A percentile compares a stretch with the other conserved stretches of the same genome.
Conservation (phyloP, 2,329 filamentous ascomycete species). For the Sphaerulina vaccinii region DNA sequence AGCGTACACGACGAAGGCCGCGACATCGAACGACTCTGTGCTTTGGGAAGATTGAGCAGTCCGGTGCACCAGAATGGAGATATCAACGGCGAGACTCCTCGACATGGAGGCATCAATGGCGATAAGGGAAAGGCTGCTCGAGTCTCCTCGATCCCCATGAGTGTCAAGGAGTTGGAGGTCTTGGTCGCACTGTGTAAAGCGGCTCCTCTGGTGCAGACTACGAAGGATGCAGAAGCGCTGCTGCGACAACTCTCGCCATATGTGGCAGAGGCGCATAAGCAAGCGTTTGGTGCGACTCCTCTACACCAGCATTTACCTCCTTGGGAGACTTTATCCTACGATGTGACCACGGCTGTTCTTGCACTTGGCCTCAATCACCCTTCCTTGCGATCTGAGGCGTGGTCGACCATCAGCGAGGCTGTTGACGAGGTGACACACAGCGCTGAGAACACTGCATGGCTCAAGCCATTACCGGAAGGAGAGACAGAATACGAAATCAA, state of each 20-base stretch:
- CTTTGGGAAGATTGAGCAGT: slow-evolving; percentile 25
- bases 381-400: slow-evolving; percentile 64
- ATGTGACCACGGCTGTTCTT: slow-evolving; percentile 78
- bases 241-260: slow-evolving; percentile 79
- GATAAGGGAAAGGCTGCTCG: slow-evolving; percentile 9
- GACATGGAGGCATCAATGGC: slow-evolving; percentile 23
- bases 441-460: slow-evolving; percentile 52
- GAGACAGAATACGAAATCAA: slow-evolving; percentile 25
- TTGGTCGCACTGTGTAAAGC: slow-evolving; percentile 89
- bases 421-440: slow-evolving; percentile 67
- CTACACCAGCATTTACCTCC: slow-evolving; percentile 81
- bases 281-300: slow-evolving; percentile 75
- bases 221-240: slow-evolving; percentile 73
- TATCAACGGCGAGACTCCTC: not conserved
- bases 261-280: slow-evolving; percentile 77
- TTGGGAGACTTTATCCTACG: slow-evolving; percentile 77
- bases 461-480: slow-evolving; percentile 26
- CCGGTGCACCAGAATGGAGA: not conserved
- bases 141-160: slow-evolving; percentile 41
- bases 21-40: slow-evolving; percentile 46
- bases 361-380: slow-evolving; percentile 72
- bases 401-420: slow-evolving; percentile 68
- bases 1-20: slow-evolving; percentile 26
- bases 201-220: slow-evolving; percentile 69
- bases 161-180: slow-evolving; percentile 86